Conservation (phyloP, 2,329 filamentous ascomycete genomes). For the Cephalotrichum gorgonifer region DNA sequence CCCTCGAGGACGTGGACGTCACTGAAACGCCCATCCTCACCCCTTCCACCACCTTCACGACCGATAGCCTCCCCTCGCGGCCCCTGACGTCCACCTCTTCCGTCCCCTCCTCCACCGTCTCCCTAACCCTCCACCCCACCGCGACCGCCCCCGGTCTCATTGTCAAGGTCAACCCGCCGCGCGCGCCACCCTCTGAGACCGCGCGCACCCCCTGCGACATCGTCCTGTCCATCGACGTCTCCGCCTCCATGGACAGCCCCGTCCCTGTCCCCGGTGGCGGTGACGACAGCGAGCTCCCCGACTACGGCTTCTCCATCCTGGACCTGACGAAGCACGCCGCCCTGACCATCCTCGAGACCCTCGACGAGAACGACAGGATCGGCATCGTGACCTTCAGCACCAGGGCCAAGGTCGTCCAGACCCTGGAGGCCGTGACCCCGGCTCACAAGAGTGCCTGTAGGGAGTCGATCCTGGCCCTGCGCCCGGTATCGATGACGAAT, state of each 20-base stretch:
- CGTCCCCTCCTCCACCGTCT: not conserved
- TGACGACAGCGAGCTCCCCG: conserved; percentile 28
- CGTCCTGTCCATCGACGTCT: conserved; percentile 52
- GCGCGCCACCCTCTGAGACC: not conserved
- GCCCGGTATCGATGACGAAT: conserved; percentile 32
- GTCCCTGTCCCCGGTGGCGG: conserved; percentile 35
- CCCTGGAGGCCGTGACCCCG: conserved; percentile 34
- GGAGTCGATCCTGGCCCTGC: conserved; percentile 31
- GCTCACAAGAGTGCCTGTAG: conserved; percentile 31
- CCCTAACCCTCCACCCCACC: not conserved
- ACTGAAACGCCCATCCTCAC: not conserved
- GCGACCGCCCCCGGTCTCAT: not conserved
- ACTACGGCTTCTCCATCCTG: conserved; percentile 41
- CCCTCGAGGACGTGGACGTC: too few relatives aligned
- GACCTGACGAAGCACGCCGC: conserved; percentile 52
- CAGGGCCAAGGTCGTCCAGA: conserved; percentile 30
- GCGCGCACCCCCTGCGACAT: conserved; percentile 45
- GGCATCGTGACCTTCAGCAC: conserved; percentile 46
- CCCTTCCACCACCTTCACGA: not conserved
- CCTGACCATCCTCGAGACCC: conserved; percentile 44
- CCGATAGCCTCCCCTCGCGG: too few relatives aligned
- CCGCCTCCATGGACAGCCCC: conserved; percentile 39
- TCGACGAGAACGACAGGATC: conserved; percentile 42
- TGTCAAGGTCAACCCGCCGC: not conserved
- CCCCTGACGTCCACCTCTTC: not conserved